A percentile compares a stretch with the other conserved stretches of the same genome.
Evolutionary conservation across 202 grass and related monocot genomes (phyloP).

Genomic region (Cymbopogon flexuosus): DNA sequence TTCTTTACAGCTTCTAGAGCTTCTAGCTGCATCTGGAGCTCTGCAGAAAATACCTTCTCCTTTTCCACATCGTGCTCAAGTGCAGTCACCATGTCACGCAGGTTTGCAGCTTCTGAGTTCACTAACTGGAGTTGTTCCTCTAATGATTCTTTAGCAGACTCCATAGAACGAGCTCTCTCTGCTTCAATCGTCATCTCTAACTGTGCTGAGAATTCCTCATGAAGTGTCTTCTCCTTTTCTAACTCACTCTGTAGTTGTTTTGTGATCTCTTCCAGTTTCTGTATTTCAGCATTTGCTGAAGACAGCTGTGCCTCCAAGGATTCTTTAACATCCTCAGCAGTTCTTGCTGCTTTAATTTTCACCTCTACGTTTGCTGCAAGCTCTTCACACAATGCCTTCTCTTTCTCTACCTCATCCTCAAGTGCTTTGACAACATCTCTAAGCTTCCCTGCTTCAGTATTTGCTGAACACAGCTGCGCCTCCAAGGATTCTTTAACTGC

Average conservation of each 20-base stretch:
- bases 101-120: constrained; percentile 35
- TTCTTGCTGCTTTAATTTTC: constrained; percentile 28
- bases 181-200: constrained; percentile 27
- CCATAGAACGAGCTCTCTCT: constrained; percentile 32
- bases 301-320: constrained; percentile 37
- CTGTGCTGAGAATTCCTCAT: constrained; percentile 30
- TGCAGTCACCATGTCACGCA: constrained; percentile 38
- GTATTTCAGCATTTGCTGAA: constrained; percentile 42
- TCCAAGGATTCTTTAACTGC: constrained; percentile 33
- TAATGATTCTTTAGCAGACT: constrained; percentile 51
- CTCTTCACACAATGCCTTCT: constrained; percentile 31
- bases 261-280: constrained; percentile 27
- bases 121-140: constrained; percentile 49
- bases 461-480: constrained; percentile 32
- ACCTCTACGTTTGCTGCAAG: constrained; percentile 10
- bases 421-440: constrained; percentile 15
- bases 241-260: constrained; percentile 32
- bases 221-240: constrained; percentile 39
- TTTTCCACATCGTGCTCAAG: constrained; percentile 44
- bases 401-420: constrained; percentile 24
- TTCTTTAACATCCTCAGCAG: constrained; percentile 29
- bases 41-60: constrained; percentile 51
- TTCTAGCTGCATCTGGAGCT: constrained; percentile 51
- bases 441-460: constrained; percentile 31
- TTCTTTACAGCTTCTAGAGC: constrained; percentile 41